Evolutionary conservation across 1,139 yeast species (phyloP), one percentile per base, ranked within the genome.

Genomic region (Nakaseomyces sp.): DNA sequence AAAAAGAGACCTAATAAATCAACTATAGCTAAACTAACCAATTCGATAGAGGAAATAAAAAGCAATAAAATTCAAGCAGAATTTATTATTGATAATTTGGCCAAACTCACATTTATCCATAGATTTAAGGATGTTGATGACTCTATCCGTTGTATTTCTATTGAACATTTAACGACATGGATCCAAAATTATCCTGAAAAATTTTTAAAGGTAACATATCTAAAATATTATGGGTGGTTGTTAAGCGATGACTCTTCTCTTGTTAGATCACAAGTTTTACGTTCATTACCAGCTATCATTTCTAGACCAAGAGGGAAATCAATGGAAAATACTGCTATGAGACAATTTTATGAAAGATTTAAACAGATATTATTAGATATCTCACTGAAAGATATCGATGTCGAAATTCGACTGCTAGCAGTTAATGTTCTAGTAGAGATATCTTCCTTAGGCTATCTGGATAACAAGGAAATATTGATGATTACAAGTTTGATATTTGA

Each of bases 41-140:
- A 63, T 12, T 75, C 75, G 25, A 63, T 82, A 4, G 64, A 66
- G 8, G 68, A 68, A 32, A 75, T 76, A 47, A 73, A 72, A 32
- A 65, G 63, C 10, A 82, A 81, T 48, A 74, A 75, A 45, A 68
- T 68, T 19, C 72, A 76, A 1, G 58, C 83, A 3, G 73, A 71
- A 30, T 77, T 71, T 46, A 75, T 77, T 49, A 71, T 84, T 42
- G 73, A 73, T 45, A 95, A 86, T 50, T 72, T 85, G 7, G 73
- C 79, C 33, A 79, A 76, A 49, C 71, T 83, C 1, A 76, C 82
- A 4, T 82, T 87, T 59, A 76, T 79, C 8, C 87, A 81, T 55
- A 70, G 97, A 50, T 84, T 84, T 58, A 77, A 89, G 50, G 97
- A 89, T 61, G 72, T 82, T 10, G 95, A 87, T 57, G 77, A 81